These are phyloP conservation scores for Leishmania aethiopica DNA, from an alignment of 208 protist genomes.

Conservation along the genomic window DNA sequence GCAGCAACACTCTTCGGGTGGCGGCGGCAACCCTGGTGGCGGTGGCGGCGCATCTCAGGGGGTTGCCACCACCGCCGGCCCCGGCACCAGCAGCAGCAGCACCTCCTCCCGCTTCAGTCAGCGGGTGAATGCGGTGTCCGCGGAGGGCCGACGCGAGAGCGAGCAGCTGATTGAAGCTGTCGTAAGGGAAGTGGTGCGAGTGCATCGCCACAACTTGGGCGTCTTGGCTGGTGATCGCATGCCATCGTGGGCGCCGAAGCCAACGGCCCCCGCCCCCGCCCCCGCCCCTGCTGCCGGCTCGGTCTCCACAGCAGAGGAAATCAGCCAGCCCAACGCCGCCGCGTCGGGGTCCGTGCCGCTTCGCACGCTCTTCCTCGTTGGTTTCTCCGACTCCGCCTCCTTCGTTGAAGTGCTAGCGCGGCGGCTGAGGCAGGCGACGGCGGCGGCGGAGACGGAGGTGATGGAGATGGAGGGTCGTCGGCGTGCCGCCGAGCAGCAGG, in stretches of 20 bases:
- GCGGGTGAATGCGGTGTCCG: conserved; percentile 1
- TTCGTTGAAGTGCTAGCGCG: conserved; percentile 58
- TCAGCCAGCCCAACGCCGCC: background rate
- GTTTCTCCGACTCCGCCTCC: conserved; percentile 67
- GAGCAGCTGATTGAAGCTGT: conserved; percentile 62
- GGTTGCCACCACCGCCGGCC: background rate
- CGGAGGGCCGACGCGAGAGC: conserved; percentile 41
- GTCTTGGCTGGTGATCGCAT: conserved; percentile 31
- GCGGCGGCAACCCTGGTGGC: background rate
- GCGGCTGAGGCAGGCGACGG: conserved; percentile 46
- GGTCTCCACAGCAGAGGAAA: background rate
- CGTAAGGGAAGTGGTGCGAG: conserved; percentile 52
- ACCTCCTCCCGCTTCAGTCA: conserved; percentile 1
- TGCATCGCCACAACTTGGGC: conserved; percentile 74
- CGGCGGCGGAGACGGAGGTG: conserved; percentile 53
- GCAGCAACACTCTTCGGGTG: conserved; percentile 12
- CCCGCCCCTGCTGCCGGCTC: background rate
- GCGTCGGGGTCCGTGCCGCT: conserved; percentile 17
- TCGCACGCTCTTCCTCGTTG: conserved; percentile 51
- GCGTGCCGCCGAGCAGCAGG: conserved; percentile 28
- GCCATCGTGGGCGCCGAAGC: conserved; percentile 9
- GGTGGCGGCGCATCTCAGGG: conserved; percentile 9
- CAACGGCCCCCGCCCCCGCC: background rate
- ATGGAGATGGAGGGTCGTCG: conserved; percentile 34
- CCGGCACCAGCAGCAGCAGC: background rate